phyloP scores from a whole-genome alignment of 106 monocot genomes.

The Apostasia ramifera region DNA sequence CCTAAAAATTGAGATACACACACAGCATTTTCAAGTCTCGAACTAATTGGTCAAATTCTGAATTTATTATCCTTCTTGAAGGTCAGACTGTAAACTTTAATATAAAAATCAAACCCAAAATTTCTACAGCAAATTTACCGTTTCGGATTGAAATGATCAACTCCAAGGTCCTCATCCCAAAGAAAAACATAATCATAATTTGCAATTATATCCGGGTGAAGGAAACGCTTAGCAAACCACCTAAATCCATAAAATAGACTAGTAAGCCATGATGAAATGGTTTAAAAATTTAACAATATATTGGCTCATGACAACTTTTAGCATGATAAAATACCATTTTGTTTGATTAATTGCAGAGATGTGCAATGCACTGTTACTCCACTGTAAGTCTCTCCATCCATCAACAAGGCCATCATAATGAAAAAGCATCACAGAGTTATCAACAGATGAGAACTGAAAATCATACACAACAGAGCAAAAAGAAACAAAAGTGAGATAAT shows the following conservation, averaged over 20 bases:
- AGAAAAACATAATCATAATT: conserved; percentile 57
- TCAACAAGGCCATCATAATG: conserved; percentile 87
- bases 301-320: background rate
- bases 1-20: too few species aligned
- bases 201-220: conserved; percentile 59
- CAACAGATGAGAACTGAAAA: conserved; percentile 44
- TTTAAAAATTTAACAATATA: background rate
- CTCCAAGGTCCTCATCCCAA: conserved; percentile 70
- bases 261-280: background rate
- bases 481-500: background rate
- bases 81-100: background rate
- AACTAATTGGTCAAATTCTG: too few species aligned
- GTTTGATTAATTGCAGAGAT: conserved; percentile 77
- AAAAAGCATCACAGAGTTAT: conserved; percentile 76
- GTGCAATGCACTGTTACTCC: conserved; percentile 68
- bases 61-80: too few species aligned
- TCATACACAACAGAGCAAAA: background rate
- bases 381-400: conserved; percentile 63
- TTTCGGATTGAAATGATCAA: conserved; percentile 48
- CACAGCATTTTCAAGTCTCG: too few species aligned
- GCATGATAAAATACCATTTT: conserved; percentile 56
- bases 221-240: conserved; percentile 78
- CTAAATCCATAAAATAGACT: conserved; percentile 18
- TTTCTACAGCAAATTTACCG: conserved; percentile 13
- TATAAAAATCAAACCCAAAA: background rate